A percentile compares a stretch with the other conserved stretches of the same genome.
Conservation (phyloP, 805 yeast genomes). For the Cyberlindnera veronae region DNA sequence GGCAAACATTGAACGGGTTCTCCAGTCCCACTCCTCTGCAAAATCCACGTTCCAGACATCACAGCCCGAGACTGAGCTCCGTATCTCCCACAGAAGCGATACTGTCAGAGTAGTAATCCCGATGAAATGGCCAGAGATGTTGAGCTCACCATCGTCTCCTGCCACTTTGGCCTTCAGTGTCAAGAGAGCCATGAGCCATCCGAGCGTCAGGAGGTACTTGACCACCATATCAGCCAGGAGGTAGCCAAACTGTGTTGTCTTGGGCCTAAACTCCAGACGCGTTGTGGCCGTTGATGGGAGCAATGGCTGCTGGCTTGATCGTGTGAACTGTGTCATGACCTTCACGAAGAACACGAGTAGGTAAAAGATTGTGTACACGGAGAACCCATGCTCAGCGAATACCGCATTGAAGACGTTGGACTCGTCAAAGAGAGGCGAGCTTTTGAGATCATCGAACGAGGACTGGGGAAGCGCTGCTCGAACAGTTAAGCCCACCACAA, state of each 20-base stretch:
- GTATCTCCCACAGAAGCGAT: constrained; percentile 6
- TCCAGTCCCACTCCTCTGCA: not conserved
- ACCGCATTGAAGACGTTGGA: constrained; percentile 14
- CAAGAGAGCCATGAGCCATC: not conserved
- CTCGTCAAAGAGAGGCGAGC: constrained; percentile 8
- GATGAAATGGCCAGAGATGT: constrained; percentile 19
- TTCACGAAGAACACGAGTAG: constrained; percentile 4
- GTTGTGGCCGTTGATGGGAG: constrained; percentile 4
- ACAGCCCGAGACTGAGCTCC: not conserved
- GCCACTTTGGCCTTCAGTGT: not conserved
- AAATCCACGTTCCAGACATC: constrained; percentile 3
- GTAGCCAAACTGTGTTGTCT: not conserved
- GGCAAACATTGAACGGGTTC: not conserved
- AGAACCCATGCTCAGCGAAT: constrained; percentile 20
- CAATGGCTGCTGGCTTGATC: constrained; percentile 1
- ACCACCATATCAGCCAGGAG: not conserved
- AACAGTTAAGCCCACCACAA: constrained; percentile 1
- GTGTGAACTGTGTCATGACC: constrained; percentile 4
- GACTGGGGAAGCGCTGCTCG: not conserved
- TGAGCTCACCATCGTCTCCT: not conserved
- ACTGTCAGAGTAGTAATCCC: constrained; percentile 10
- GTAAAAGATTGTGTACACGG: constrained; percentile 12
- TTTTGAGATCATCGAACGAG: not conserved
- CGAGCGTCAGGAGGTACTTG: not conserved
- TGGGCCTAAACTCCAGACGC: not conserved